These are phyloP conservation scores for Trichosporon faecale DNA, from an alignment of 1,284 basidiomycete species.

Conservation along the genomic window DNA sequence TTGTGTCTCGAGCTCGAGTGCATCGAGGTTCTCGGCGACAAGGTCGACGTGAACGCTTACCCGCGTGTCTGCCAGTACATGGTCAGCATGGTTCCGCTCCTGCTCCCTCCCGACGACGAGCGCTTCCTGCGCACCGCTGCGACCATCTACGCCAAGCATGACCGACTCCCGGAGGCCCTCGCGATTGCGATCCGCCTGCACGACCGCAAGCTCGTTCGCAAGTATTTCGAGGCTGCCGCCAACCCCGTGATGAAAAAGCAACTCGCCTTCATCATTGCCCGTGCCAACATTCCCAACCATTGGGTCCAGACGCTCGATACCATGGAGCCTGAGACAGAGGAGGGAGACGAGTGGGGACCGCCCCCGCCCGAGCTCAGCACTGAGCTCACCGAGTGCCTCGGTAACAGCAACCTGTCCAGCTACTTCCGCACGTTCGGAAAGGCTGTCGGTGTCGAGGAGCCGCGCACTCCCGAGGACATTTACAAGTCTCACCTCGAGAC, in stretches of 20 bases:
- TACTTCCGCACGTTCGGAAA: slow-evolving; percentile 92
- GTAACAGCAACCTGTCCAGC: slow-evolving; percentile 75
- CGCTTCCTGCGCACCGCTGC: slow-evolving; percentile 88
- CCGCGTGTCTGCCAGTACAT: slow-evolving; percentile 96
- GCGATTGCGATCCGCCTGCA: slow-evolving; percentile 81
- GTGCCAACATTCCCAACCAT: slow-evolving; percentile 85
- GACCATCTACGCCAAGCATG: slow-evolving; percentile 81
- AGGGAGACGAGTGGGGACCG: slow-evolving; percentile 37
- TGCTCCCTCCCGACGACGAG: slow-evolving; percentile 90
- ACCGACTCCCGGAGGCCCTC: slow-evolving; percentile 88
- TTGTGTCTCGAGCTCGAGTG: slow-evolving; percentile 92
- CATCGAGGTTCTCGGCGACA: slow-evolving; percentile 69
- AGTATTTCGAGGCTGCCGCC: slow-evolving; percentile 78
- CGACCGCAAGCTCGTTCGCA: slow-evolving; percentile 72
- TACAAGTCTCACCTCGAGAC: slow-evolving; percentile 96
- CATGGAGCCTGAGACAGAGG: slow-evolving; percentile 58
- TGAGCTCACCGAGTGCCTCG: slow-evolving; percentile 78
- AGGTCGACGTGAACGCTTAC: slow-evolving; percentile 77
- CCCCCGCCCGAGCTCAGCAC: slow-evolving; percentile 66
- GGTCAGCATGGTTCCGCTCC: slow-evolving; percentile 88
- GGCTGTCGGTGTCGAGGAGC: slow-evolving; percentile 85
- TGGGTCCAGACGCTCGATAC: slow-evolving; percentile 67
- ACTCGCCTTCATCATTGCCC: slow-evolving; percentile 87
- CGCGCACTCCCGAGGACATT: slow-evolving; percentile 91
- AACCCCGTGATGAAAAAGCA: slow-evolving; percentile 95